A percentile compares a stretch with the other conserved stretches of the same genome.
Evolutionary conservation across 768 basidiomycete species (phyloP).

Genomic region (Lactarius hengduanensis): DNA sequence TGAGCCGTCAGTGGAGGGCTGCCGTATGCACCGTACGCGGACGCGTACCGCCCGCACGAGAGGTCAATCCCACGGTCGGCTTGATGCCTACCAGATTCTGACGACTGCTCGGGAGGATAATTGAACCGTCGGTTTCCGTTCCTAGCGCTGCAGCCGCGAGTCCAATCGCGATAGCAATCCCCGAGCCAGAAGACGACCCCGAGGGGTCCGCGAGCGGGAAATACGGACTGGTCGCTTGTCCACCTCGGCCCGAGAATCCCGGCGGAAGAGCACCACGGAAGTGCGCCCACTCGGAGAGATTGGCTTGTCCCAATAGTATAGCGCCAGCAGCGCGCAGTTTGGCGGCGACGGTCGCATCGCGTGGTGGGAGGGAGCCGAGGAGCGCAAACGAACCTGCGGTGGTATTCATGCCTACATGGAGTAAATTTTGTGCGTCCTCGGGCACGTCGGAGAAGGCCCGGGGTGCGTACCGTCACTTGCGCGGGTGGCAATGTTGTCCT

Average conservation of each 20-base stretch:
- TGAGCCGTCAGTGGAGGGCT: neutral
- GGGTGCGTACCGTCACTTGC: conserved; percentile 33
- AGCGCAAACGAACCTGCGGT: conserved; percentile 40
- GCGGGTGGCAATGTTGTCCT: conserved; percentile 39
- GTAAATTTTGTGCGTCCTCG: conserved; percentile 31
- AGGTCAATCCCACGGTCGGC: conserved; percentile 59
- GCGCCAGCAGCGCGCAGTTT: conserved; percentile 38
- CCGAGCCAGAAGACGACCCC: conserved; percentile 46
- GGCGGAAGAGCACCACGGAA: conserved; percentile 39
- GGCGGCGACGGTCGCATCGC: conserved; percentile 37
- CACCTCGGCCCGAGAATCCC: conserved; percentile 49
- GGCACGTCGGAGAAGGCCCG: neutral
- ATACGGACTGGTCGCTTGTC: conserved; percentile 45
- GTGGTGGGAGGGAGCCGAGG: conserved; percentile 37
- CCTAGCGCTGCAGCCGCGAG: conserved; percentile 46
- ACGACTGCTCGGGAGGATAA: conserved; percentile 44
- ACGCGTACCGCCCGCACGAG: conserved; percentile 51
- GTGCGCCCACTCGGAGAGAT: conserved; percentile 45
- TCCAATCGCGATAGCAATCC: conserved; percentile 41
- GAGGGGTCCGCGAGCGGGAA: conserved; percentile 44
- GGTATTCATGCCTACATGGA: conserved; percentile 39
- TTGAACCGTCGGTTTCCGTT: conserved; percentile 50
- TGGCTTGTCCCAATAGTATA: conserved; percentile 44
- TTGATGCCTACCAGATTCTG: conserved; percentile 62
- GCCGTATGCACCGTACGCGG: conserved; percentile 8